phyloP scores from a whole-genome alignment of 2,329 filamentous ascomycete species.

The Bipolaris victoriae region DNA sequence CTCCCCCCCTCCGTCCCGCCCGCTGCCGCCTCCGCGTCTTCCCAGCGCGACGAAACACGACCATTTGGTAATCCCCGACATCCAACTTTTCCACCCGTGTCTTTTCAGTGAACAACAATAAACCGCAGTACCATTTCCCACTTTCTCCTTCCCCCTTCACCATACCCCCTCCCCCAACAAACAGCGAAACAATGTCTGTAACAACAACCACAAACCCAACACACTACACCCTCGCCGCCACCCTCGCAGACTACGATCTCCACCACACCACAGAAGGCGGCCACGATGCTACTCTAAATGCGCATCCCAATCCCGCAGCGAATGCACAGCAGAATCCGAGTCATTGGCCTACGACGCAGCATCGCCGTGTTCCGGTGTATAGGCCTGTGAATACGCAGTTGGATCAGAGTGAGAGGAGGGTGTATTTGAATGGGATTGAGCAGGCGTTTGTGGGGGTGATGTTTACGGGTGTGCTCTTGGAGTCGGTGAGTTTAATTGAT shows the following conservation, averaged over 20 bases:
- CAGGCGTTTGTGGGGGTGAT: constrained; percentile 57
- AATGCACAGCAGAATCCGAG: constrained; percentile 25
- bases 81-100: neutral
- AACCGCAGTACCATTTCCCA: neutral
- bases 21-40: constrained; percentile 13
- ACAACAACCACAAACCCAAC: constrained; percentile 53
- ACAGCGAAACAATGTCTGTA: constrained; percentile 46
- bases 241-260: constrained; percentile 56
- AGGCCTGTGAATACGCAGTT: constrained; percentile 55
- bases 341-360: constrained; percentile 56
- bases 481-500: constrained; percentile 47
- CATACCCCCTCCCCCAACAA: no score
- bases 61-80: neutral
- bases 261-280: constrained; percentile 50
- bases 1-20: neutral
- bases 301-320: constrained; percentile 36
- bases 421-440: constrained; percentile 55
- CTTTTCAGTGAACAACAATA: neutral
- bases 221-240: constrained; percentile 44
- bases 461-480: constrained; percentile 56
- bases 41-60: constrained; percentile 1
- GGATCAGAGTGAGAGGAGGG: constrained; percentile 52
- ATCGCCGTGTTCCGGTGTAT: constrained; percentile 57
- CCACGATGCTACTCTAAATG: constrained; percentile 33
- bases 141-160: no score